phyloP scores from a whole-genome alignment of 2,329 filamentous ascomycete species.

The Blastomyces gilchristii region DNA sequence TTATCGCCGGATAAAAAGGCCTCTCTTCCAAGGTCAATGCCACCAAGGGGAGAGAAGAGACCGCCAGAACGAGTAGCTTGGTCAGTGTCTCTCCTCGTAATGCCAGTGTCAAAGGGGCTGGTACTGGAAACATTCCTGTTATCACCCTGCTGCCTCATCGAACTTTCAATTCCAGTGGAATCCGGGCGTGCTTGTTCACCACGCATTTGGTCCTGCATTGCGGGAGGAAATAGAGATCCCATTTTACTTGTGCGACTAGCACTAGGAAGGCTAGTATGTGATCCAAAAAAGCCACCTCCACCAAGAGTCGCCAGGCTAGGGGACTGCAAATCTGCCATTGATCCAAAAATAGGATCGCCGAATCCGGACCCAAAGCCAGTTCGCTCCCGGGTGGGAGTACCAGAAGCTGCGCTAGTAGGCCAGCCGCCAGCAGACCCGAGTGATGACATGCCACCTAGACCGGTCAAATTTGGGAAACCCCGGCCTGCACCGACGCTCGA shows the following conservation, averaged over 20 bases:
- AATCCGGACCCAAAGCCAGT: slow-evolving; percentile 43
- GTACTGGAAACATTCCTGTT: slow-evolving; percentile 49
- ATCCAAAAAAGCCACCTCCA: slow-evolving; percentile 52
- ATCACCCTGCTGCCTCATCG: slow-evolving; percentile 48
- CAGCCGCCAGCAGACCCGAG: slow-evolving; percentile 42
- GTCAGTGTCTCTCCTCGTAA: slow-evolving; percentile 2
- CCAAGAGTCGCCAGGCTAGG: slow-evolving; percentile 32
- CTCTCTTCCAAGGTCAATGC: slow-evolving; percentile 17
- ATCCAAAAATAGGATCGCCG: slow-evolving; percentile 58
- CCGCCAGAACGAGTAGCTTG: slow-evolving; percentile 32
- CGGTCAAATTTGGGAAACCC: slow-evolving; percentile 54
- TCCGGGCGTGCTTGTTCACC: slow-evolving; percentile 51
- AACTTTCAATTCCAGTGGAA: slow-evolving; percentile 46
- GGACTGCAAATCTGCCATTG: slow-evolving; percentile 62
- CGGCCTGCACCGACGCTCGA: slow-evolving; percentile 66
- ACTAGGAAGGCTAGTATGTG: slow-evolving; percentile 42
- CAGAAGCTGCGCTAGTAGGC: slow-evolving; percentile 57
- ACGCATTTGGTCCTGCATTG: slow-evolving; percentile 89
- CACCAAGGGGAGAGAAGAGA: slow-evolving; percentile 24
- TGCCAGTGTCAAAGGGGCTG: slow-evolving; percentile 41
- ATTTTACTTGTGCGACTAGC: slow-evolving; percentile 70
- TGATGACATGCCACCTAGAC: slow-evolving; percentile 43
- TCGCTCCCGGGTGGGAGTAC: slow-evolving; percentile 56
- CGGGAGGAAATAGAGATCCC: slow-evolving; percentile 73
- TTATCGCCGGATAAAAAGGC: slow-evolving; percentile 24